Evolutionary conservation across 2,329 filamentous ascomycete species (phyloP).

Genomic region (Talaromyces sp.): DNA sequence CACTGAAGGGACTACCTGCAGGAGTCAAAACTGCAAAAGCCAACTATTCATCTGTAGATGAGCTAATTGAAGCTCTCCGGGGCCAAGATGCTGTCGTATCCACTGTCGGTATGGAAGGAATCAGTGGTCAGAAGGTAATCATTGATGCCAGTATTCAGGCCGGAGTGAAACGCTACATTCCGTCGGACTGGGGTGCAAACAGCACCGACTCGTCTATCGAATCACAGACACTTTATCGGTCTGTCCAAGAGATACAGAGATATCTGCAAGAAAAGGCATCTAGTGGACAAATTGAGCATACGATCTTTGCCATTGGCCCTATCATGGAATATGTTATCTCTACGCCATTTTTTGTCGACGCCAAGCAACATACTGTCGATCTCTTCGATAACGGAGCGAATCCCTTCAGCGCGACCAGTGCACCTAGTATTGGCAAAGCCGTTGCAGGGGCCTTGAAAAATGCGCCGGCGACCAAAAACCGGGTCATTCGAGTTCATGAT

Average conservation of each 20-base stretch:
- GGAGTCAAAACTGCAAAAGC: neutral
- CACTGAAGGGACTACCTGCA: neutral
- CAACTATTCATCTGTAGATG: neutral
- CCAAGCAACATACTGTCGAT: neutral
- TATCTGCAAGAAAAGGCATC: slow-evolving; percentile 8
- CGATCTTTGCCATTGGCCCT: slow-evolving; percentile 6
- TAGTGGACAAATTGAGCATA: slow-evolving; percentile 4
- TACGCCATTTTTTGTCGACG: slow-evolving; percentile 6
- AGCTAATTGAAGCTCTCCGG: neutral
- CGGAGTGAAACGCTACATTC: neutral
- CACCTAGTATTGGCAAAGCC: slow-evolving; percentile 3
- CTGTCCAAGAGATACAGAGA: neutral
- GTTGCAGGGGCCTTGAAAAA: slow-evolving; percentile 1
- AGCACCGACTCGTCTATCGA: neutral
- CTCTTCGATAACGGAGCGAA: slow-evolving; percentile 1
- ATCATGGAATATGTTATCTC: slow-evolving; percentile 13
- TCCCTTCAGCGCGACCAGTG: slow-evolving; percentile 4
- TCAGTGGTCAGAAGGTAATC: neutral
- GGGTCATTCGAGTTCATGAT: neutral
- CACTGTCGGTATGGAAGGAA: neutral
- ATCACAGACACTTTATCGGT: neutral
- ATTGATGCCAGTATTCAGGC: neutral
- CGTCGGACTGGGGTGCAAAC: neutral
- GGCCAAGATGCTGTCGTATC: neutral
- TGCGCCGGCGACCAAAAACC: neutral